These are phyloP conservation scores for Phylloporus sp. DNA, from an alignment of 1,284 basidiomycete genomes.

Conservation along the genomic window DNA sequence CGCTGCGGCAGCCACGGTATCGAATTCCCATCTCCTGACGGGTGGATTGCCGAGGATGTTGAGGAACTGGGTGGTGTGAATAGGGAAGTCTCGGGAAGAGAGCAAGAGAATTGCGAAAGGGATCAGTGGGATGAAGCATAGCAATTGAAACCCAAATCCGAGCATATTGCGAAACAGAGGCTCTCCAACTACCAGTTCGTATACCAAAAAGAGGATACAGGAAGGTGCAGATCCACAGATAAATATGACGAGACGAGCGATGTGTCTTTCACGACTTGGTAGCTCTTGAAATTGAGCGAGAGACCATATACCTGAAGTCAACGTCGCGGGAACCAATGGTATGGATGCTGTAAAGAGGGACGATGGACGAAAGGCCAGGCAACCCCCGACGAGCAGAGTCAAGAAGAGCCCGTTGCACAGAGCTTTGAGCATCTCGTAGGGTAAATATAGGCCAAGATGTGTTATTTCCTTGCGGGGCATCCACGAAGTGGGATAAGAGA, in stretches of 20 bases:
- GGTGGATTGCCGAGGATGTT: not conserved
- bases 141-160: not conserved
- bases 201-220: not conserved
- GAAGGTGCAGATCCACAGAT: not conserved
- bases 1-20: too few relatives aligned
- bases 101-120: not conserved
- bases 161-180: not conserved
- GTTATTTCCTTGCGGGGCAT: not conserved
- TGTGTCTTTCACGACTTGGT: not conserved
- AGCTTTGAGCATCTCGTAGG: not conserved
- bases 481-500: too few relatives aligned
- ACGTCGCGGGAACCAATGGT: not conserved
- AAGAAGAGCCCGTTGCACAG: not conserved
- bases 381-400: not conserved
- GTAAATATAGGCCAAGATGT: not conserved
- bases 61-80: not conserved
- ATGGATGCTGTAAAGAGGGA: not conserved
- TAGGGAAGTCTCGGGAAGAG: not conserved
- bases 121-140: not conserved
- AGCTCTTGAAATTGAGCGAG: not conserved
- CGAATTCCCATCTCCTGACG: not conserved
- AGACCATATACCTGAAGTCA: not conserved
- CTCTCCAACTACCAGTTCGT: not conserved
- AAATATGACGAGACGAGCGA: too few relatives aligned
- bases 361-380: not conserved